These are phyloP conservation scores for Lyophyllum shimeji DNA, from an alignment of 768 basidiomycete genomes.

Conservation along the genomic window DNA sequence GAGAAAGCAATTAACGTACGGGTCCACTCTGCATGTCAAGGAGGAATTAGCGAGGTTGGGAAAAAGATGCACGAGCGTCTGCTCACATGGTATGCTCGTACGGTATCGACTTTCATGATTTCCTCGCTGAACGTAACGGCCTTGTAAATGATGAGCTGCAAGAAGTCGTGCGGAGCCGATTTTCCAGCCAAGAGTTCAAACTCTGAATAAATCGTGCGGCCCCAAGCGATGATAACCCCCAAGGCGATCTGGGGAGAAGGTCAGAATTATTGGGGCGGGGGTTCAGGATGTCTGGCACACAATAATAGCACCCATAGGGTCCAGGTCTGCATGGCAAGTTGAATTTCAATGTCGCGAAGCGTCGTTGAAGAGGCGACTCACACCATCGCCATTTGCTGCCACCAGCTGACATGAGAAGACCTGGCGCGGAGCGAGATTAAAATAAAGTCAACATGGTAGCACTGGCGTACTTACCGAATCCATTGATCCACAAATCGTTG, in stretches of 20 bases:
- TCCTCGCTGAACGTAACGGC: slow-evolving; percentile 84
- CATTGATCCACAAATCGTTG: slow-evolving; percentile 88
- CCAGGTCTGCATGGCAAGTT: slow-evolving; percentile 48
- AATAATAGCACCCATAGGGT: slow-evolving; percentile 76
- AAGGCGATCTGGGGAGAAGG: slow-evolving; percentile 50
- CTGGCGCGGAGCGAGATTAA: slow-evolving; percentile 32
- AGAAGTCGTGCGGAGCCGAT: slow-evolving; percentile 88
- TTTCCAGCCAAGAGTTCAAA: slow-evolving; percentile 90
- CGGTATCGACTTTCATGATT: slow-evolving; percentile 87
- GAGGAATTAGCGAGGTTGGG: slow-evolving; percentile 7
- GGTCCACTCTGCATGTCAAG: slow-evolving; percentile 60
- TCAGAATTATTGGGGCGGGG: slow-evolving; percentile 6
- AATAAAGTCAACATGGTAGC: slow-evolving; percentile 1
- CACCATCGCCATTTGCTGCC: slow-evolving; percentile 84
- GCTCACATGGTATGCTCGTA: slow-evolving; percentile 87
- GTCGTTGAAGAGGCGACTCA: slow-evolving; percentile 36
- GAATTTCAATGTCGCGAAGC: slow-evolving; percentile 1
- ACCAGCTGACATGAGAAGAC: slow-evolving; percentile 80
- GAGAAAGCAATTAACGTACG: slow-evolving; percentile 35
- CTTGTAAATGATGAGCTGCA: slow-evolving; percentile 92
- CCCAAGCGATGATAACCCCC: slow-evolving; percentile 82
- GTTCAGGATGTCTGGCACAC: slow-evolving; percentile 40
- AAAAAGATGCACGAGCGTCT: slow-evolving; percentile 1
- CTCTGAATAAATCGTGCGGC: slow-evolving; percentile 70
- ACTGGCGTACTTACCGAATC: slow-evolving; percentile 52